Base-by-base conservation (phyloP, 352 stramenopile genomes). In the Phytopythium helicoides region DNA sequence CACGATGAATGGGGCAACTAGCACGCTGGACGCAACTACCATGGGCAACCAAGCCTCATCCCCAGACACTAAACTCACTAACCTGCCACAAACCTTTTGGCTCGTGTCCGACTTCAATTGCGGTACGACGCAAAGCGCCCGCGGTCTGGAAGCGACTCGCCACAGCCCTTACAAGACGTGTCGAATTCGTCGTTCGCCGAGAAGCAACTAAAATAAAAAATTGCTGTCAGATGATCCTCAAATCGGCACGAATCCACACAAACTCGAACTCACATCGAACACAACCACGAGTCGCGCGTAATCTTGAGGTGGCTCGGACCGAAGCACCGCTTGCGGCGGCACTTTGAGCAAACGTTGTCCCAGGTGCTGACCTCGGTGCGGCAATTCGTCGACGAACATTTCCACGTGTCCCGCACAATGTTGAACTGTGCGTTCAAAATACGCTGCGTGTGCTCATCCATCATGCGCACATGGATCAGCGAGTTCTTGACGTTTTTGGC, bases 281-380 rank as follows among this genome's bases (percentile, higher is more conserved):
- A 90, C n/a, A 90, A 58, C 80, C 80, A 90, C 28, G 74, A 78
- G 15, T 64, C 59, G 6, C 54, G 39, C 35, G 48, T 47, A 44
- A 88, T 81, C 19, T 65, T 71, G 12, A 74, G 66, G 41, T 71
- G 67, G 52, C 73, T 88, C 2, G 64, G 54, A 1, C 68, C 57
- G 58, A 83, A 88, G 56, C 81, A 58, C n/a, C 80, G 75, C 44
- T 71, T 70, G 3, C 53, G 65, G 0, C 37, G 54, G 53, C 80
- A 91, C 46, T 68, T 68, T 11, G 64, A 48, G 36, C 80, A 91
- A 35, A 68, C 69, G 40, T 55, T 60, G 35, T 71, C 69, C 80
- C 80, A 91, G n/a, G 85, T 65, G 56, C 80, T 91, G 19, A 86
- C 67, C 14, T 86, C 71, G 0, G 60, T 40, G n/a, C 73, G 71